phyloP scores from a whole-genome alignment of 1,284 basidiomycete genomes.

The Cystobasidium pallidum region DNA sequence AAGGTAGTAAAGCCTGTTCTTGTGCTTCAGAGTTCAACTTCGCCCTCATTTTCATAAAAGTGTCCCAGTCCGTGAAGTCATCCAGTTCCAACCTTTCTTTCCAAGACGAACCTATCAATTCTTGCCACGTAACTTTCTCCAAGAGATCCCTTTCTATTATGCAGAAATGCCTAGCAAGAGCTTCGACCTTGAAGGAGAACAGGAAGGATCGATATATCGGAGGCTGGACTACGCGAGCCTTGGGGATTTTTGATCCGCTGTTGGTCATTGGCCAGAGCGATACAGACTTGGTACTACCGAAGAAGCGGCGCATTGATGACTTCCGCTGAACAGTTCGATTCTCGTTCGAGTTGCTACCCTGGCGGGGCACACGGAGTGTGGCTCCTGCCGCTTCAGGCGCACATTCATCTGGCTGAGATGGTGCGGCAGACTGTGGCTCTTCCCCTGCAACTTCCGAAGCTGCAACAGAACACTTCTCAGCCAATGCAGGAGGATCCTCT shows the following conservation, averaged over 20 bases:
- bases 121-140: conserved; percentile 64
- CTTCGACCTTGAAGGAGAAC: conserved; percentile 59
- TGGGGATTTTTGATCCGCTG: neutral
- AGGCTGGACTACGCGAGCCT: neutral
- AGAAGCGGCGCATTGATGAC: conserved; percentile 35
- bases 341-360: neutral
- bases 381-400: neutral
- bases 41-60: conserved; percentile 74
- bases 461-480: neutral
- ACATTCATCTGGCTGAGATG: neutral
- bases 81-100: conserved; percentile 63
- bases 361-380: neutral
- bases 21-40: conserved; percentile 68
- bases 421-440: neutral
- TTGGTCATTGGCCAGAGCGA: conserved; percentile 6
- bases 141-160: conserved; percentile 88
- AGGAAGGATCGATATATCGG: conserved; percentile 36
- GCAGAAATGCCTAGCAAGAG: conserved; percentile 75
- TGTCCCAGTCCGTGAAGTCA: conserved; percentile 78
- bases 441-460: neutral
- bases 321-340: conserved; percentile 23
- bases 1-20: conserved; percentile 52
- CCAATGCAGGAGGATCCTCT: neutral
- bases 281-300: conserved; percentile 21
- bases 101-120: conserved; percentile 59